Conservation (phyloP, 179 eudicot genomes). For the Drosera spatulata region DNA sequence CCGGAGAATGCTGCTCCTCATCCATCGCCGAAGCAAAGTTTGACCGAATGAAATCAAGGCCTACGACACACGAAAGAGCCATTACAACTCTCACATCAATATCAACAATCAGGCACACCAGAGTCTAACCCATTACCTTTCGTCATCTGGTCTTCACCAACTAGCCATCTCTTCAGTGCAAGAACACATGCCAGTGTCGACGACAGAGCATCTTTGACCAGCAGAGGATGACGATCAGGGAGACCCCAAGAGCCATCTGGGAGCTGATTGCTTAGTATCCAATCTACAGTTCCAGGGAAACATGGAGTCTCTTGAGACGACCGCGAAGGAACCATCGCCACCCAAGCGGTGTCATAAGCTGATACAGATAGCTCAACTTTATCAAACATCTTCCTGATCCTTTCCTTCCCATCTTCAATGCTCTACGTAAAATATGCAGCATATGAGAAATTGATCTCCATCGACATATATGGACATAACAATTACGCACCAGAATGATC, state of each 20-base stretch:
- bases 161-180: constrained; percentile 66
- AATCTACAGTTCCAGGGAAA: constrained; percentile 53
- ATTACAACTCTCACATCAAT: neutral
- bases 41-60: constrained; percentile 50
- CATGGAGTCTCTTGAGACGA: constrained; percentile 36
- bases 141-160: constrained; percentile 61
- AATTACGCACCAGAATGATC: too few species aligned
- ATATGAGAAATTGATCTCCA: too few species aligned
- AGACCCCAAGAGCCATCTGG: constrained; percentile 86
- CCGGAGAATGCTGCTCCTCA: constrained; percentile 40
- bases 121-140: constrained; percentile 31
- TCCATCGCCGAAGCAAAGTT: constrained; percentile 47
- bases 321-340: constrained; percentile 81
- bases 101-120: neutral
- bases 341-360: constrained; percentile 9
- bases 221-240: constrained; percentile 30
- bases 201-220: constrained; percentile 58
- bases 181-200: constrained; percentile 76
- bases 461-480: too few species aligned
- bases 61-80: constrained; percentile 26
- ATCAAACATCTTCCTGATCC: constrained; percentile 42
- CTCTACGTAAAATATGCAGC: constrained; percentile 14
- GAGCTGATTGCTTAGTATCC: constrained; percentile 71
- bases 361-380: constrained; percentile 59
- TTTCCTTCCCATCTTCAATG: constrained; percentile 48